These are phyloP conservation scores for Hanseniaspora valbyensis DNA, from an alignment of 805 yeast species.

Conservation along the genomic window DNA sequence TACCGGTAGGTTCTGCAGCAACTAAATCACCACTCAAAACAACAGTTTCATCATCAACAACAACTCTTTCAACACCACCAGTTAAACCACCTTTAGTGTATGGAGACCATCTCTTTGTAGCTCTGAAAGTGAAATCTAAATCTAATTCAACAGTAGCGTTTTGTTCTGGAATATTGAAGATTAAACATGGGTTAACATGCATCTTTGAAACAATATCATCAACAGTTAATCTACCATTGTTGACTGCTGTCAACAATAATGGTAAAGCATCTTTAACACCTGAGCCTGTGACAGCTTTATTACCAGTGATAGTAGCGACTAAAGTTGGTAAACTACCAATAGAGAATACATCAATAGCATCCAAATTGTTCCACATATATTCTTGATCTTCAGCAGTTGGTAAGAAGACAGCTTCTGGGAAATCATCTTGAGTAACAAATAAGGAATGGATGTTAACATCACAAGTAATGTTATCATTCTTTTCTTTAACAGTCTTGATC, in stretches of 20 bases:
- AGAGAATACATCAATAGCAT: conserved; percentile 72
- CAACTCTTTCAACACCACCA: conserved; percentile 85
- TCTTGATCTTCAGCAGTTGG: conserved; percentile 74
- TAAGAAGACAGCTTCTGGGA: conserved; percentile 58
- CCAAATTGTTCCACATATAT: conserved; percentile 68
- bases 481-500: conserved; percentile 74
- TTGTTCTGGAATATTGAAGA: conserved; percentile 75
- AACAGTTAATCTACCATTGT: conserved; percentile 57
- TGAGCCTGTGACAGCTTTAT: conserved; percentile 53
- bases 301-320: conserved; percentile 54
- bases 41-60: conserved; percentile 64
- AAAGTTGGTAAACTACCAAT: conserved; percentile 69
- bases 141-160: conserved; percentile 73
- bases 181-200: conserved; percentile 69
- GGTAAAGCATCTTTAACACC: conserved; percentile 78
- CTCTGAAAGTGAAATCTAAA: conserved; percentile 48
- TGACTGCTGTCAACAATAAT: conserved; percentile 67
- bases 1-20: conserved; percentile 51
- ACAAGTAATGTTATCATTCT: conserved; percentile 73
- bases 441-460: conserved; percentile 75
- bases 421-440: conserved; percentile 62
- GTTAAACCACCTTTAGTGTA: conserved; percentile 43
- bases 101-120: conserved; percentile 43
- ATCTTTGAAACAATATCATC: conserved; percentile 62
- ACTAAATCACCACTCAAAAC: conserved; percentile 73